phyloP scores from a whole-genome alignment of 192 early-diverging fungal species.

The Dissophora globulifera region DNA sequence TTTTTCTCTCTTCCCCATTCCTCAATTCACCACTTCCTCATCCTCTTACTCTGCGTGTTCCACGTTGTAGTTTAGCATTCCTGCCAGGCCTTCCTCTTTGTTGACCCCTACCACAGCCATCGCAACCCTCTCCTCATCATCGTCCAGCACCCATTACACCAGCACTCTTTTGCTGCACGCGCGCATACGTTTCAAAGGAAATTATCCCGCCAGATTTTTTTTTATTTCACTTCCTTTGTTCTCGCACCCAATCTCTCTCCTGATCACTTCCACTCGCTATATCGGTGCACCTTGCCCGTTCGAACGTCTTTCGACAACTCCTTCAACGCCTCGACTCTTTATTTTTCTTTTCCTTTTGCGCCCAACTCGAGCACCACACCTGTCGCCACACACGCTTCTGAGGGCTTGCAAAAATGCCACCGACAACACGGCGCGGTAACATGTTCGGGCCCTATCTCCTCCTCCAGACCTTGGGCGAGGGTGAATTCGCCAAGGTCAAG shows the following conservation, averaged over 20 bases:
- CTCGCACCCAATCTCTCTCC: not conserved
- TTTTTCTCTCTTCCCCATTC: not conserved
- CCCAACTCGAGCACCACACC: not conserved
- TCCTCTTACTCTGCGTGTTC: too few species aligned
- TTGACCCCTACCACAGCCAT: too few species aligned
- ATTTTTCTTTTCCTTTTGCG: not conserved
- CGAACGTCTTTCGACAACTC: too few species aligned
- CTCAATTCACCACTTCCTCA: too few species aligned
- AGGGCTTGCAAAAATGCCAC: constrained; percentile 20
- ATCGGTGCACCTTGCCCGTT: too few species aligned
- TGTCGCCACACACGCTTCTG: not conserved
- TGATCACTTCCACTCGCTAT: not conserved
- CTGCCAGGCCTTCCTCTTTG: too few species aligned
- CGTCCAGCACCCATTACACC: too few species aligned
- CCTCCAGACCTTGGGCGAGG: constrained; percentile 96
- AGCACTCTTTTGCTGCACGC: too few species aligned
- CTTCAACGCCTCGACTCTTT: not conserved
- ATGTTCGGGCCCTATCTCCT: constrained; percentile 94
- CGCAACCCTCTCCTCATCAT: too few species aligned
- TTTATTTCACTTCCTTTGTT: not conserved
- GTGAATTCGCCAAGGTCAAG: constrained; percentile 99
- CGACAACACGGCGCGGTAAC: constrained; percentile 62
- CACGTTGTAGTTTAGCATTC: too few species aligned
- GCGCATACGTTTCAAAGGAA: not conserved
- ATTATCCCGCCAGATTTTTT: not conserved